Evolutionary conservation across 768 basidiomycete species (phyloP), one percentile per base, ranked within the genome.

Genomic region (Sarcodon aspratus): DNA sequence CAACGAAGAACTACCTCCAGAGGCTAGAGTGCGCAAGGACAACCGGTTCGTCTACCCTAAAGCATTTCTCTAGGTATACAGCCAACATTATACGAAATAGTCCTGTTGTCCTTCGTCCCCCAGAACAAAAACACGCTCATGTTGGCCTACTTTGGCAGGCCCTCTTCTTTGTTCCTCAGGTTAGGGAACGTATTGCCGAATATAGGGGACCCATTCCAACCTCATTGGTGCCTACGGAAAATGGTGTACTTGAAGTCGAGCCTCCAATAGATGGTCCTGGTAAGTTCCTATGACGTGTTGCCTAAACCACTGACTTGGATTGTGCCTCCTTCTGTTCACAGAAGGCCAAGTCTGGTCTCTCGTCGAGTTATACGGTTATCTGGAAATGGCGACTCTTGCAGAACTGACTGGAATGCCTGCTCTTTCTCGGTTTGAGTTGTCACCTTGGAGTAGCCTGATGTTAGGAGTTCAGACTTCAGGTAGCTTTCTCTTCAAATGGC

Each of bases 81-180:
- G 35, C 51, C 47, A 33, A 9, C 31, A 15, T 15, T 31, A 36
- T 11, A 47, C 15, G 17, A 31, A 27, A 5, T 34, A 89, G 85
- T n/a, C 86, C 86, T 10, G 72, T 88, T 33, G 80, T 80, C 7
- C 55, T 88, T 17, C 82, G 85, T 18, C 74, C 83, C 1, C 73
- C 76, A 15, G 55, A 61, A 17, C 62, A 76, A 1, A 64, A 67
- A 1, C 63, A 76, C 27, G 72, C 73, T 2, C 80, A 84, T 52
- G 80, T 80, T 18, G 75, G 80, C 1, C 63, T 85, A 57, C 72
- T 86, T 46, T 56, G 82, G 1, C 80, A 83, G 59, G 78, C 75
- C 0, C 56, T 89, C 3, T 85, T 75, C 58, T 76, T 74, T 51
- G 71, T 89, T 5, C 86, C 86, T 2, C 85, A 88, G 70, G 73